phyloP scores from a whole-genome alignment of 2,329 filamentous ascomycete genomes.

The Lasiodiplodia hormozganensis region DNA sequence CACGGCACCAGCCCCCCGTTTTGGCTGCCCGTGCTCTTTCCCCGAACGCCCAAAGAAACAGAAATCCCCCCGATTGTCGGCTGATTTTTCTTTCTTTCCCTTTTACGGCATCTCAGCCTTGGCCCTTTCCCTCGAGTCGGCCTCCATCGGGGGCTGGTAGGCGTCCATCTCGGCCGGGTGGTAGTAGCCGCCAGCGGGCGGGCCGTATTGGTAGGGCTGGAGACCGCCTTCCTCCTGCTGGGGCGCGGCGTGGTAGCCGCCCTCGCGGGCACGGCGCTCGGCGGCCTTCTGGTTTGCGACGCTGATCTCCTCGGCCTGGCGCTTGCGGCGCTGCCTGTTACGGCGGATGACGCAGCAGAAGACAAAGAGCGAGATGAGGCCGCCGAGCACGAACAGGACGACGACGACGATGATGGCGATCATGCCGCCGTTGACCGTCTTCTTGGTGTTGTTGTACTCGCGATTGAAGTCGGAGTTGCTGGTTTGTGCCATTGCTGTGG shows the following conservation, averaged over 20 bases:
- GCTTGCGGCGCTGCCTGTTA: slow-evolving; percentile 4
- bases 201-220: slow-evolving; percentile 4
- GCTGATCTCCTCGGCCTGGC: slow-evolving; percentile 5
- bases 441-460: not conserved
- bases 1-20: not conserved
- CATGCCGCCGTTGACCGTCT: not conserved
- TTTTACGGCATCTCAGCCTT: slow-evolving; percentile 16
- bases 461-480: not conserved
- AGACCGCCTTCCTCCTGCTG: slow-evolving; percentile 1
- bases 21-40: not conserved
- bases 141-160: not conserved
- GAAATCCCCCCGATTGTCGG: not conserved
- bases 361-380: not conserved
- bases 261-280: slow-evolving; percentile 3
- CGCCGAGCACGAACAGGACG: not conserved
- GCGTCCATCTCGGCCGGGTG: slow-evolving; percentile 7
- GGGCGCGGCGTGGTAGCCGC: not conserved
- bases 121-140: not conserved
- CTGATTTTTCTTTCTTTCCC: no score
- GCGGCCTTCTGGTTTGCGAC: slow-evolving; percentile 8
- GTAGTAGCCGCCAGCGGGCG: not conserved
- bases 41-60: not conserved
- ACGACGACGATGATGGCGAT: slow-evolving; percentile 16
- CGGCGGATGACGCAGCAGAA: slow-evolving; percentile 18
- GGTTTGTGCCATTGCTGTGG: not conserved